Base-by-base conservation (phyloP, 2,329 filamentous ascomycete genomes). In the Aureobasidium pullulans region DNA sequence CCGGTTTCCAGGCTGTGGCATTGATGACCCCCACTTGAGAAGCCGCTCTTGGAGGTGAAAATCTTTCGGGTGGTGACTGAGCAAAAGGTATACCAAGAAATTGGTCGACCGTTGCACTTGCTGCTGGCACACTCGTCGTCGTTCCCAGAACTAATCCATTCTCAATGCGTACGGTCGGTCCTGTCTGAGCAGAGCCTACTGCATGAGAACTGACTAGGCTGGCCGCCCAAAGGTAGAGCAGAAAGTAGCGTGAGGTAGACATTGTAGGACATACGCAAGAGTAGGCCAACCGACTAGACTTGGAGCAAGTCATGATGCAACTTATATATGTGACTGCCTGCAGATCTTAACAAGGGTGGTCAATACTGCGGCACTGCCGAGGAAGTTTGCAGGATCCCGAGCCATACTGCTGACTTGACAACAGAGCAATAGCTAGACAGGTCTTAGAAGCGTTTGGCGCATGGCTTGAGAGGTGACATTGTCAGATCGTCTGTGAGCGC, bases 71-170 rank as follows among this genome's bases (percentile, higher is more conserved):
- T 11, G 70, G 70, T 19, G 37, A 32, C 36, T 65, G 61, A 3
- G 71, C 71, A 42, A 72, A 73, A 1, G 70, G 70, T 3, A 73
- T 64, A 1, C 71, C 70, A 0, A 73, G 61, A 56, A 70, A 72
- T 62, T 70, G 66, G 60, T 72, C 70, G n/a, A 71, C 65, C 5
- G 63, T 59, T 3, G 66, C 69, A 31, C 65, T 67, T 23, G 69
- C 69, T 8, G 64, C 64, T 5, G 68, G 66, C 15, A 71, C 62
- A 6, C 64, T 66, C 3, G 68, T 71, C 2, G 66, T 67, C 5
- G 65, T 69, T 15, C 69, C 69, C 31, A 64, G 56, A 23, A 71
- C 59, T 5, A 65, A 46, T 15, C 69, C 69, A 47, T 63, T 64
- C 16, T 67, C 66, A 23, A 71, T 59, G 1, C 63, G 68, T 11